A percentile compares a stretch with the other conserved stretches of the same genome.
These are phyloP conservation scores for Bonia amplexicaulis DNA, from an alignment of 176 grass and related monocot genomes.

Conservation along the genomic window DNA sequence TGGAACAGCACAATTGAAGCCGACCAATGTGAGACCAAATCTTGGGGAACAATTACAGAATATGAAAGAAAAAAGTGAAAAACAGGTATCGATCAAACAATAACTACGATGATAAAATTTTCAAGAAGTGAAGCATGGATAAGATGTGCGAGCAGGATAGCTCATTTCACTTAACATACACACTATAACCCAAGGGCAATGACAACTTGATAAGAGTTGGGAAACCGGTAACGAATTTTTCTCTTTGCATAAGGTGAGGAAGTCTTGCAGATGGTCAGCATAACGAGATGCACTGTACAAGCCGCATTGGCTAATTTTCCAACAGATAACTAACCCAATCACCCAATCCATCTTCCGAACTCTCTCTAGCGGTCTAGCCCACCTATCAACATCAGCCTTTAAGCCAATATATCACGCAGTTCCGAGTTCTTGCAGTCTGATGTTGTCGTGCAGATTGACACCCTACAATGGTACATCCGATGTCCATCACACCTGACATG, in stretches of 20 bases:
- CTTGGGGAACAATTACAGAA: background rate
- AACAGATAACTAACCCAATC: background rate
- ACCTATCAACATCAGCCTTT: background rate
- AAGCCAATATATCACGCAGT: background rate
- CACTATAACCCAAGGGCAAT: background rate
- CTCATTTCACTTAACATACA: background rate
- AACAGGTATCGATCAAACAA: background rate
- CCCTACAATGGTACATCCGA: background rate
- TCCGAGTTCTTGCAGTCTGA: background rate
- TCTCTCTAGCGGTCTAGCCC: background rate
- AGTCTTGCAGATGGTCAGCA: background rate
- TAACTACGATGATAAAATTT: background rate
- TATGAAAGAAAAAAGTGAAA: background rate
- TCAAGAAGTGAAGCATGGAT: background rate
- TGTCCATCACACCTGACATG: background rate
- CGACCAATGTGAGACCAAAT: background rate
- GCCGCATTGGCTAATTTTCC: background rate
- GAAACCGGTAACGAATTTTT: background rate
- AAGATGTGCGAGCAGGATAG: background rate
- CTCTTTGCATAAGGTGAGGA: background rate
- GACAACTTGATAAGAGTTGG: background rate
- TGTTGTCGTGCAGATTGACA: background rate
- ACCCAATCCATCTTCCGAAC: background rate
- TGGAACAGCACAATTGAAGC: background rate
- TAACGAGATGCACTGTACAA: background rate